Conservation (phyloP, 1,139 yeast species). For the Magnusiomyces tetraspermus region DNA sequence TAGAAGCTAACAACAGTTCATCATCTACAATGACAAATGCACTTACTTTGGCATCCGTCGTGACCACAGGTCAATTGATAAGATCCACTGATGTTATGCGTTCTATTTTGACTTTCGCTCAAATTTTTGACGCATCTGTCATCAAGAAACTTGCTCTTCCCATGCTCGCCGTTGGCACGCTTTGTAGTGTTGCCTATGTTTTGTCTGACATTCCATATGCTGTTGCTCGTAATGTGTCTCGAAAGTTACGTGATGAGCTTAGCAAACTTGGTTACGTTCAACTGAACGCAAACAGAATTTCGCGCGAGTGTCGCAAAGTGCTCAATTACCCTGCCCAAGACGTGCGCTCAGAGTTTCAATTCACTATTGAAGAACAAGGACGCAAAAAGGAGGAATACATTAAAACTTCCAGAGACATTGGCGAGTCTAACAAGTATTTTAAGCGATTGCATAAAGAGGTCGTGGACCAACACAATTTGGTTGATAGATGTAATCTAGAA, state of each 20-base stretch:
- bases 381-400: slow-evolving; percentile 51
- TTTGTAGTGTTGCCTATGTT: slow-evolving; percentile 56
- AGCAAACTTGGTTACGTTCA: slow-evolving; percentile 66
- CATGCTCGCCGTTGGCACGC: slow-evolving; percentile 42
- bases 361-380: slow-evolving; percentile 53
- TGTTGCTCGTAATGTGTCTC: slow-evolving; percentile 71
- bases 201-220: slow-evolving; percentile 81
- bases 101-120: slow-evolving; percentile 24
- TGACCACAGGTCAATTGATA: slow-evolving; percentile 31
- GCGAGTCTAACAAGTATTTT: slow-evolving; percentile 51
- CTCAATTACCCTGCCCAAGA: slow-evolving; percentile 75
- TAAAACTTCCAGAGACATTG: slow-evolving; percentile 47
- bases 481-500: slow-evolving; percentile 21
- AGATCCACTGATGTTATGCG: slow-evolving; percentile 23
- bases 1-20: slow-evolving; percentile 16
- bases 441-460: slow-evolving; percentile 39
- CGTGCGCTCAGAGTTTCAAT: slow-evolving; percentile 67
- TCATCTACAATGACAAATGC: slow-evolving; percentile 33
- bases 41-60: slow-evolving; percentile 33
- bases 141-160: slow-evolving; percentile 39
- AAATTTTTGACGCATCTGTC: slow-evolving; percentile 18
- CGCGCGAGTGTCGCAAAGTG: slow-evolving; percentile 76
- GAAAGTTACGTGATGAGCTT: slow-evolving; percentile 56
- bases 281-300: slow-evolving; percentile 68
- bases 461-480: slow-evolving; percentile 21